phyloP scores from a whole-genome alignment of 106 monocot genomes.

The Hemerocallis citrina region DNA sequence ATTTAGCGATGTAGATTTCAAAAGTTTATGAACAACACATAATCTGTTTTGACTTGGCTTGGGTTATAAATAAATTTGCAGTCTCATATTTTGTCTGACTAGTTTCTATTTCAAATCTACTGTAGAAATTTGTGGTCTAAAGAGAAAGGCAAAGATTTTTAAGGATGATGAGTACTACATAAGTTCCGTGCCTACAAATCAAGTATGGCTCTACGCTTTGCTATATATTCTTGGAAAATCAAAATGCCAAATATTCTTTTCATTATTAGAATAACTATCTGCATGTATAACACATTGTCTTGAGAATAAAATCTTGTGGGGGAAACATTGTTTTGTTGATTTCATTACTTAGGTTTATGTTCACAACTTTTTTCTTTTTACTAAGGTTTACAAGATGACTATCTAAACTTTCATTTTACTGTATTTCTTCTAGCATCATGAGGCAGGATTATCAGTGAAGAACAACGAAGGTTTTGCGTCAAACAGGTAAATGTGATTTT shows the following conservation, averaged over 20 bases:
- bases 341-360: not conserved
- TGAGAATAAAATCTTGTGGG: not conserved
- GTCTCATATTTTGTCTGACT: not conserved
- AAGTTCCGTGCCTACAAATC: slow-evolving; percentile 76
- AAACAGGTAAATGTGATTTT: slow-evolving; percentile 43
- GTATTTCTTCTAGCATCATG: slow-evolving; percentile 54
- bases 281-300: not conserved
- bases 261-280: not conserved
- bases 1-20: too few species aligned
- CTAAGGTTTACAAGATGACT: not conserved
- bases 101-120: not conserved
- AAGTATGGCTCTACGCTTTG: slow-evolving; percentile 29
- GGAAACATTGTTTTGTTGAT: not conserved
- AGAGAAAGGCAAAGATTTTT: slow-evolving; percentile 51
- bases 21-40: too few species aligned
- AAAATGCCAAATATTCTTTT: not conserved
- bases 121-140: slow-evolving; percentile 51
- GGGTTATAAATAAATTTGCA: not conserved
- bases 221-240: not conserved
- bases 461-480: slow-evolving; percentile 46
- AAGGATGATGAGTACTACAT: slow-evolving; percentile 89
- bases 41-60: too few species aligned
- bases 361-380: not conserved
- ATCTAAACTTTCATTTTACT: slow-evolving; percentile 2
- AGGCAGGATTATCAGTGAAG: slow-evolving; percentile 74